Evolutionary conservation across 2,329 filamentous ascomycete genomes (phyloP).

Genomic region (Claviceps spartinae): DNA sequence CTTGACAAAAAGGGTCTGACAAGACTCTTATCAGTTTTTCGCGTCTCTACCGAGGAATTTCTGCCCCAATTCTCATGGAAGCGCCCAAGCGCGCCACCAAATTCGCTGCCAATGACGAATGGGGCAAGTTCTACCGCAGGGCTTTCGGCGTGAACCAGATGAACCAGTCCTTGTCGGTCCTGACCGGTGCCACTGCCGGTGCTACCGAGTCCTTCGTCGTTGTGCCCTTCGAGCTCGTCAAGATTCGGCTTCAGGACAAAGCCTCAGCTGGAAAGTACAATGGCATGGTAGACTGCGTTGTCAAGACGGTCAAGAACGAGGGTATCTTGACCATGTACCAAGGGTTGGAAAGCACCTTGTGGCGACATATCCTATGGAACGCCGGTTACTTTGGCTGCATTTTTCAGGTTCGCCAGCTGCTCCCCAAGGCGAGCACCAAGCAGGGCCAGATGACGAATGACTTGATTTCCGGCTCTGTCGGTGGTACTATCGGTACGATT

Average conservation of each 20-base stretch:
- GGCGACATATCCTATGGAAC: constrained; percentile 87
- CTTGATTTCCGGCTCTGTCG: constrained; percentile 70
- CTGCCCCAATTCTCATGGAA: constrained; percentile 94
- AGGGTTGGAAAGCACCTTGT: constrained; percentile 89
- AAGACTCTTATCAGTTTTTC: constrained; percentile 46
- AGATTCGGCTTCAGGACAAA: constrained; percentile 94
- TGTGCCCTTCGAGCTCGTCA: constrained; percentile 95
- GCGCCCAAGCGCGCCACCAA: constrained; percentile 89
- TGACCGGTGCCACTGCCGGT: constrained; percentile 88
- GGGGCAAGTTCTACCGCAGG: constrained; percentile 88
- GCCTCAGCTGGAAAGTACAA: constrained; percentile 80
- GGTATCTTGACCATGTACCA: constrained; percentile 86
- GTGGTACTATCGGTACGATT: constrained; percentile 79
- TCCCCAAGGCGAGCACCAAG: constrained; percentile 75
- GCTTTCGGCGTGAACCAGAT: constrained; percentile 75
- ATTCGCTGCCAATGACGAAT: constrained; percentile 97
- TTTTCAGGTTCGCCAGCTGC: constrained; percentile 79
- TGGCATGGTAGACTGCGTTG: constrained; percentile 66
- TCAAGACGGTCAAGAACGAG: constrained; percentile 72
- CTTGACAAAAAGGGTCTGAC: not conserved
- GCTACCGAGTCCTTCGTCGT: constrained; percentile 95
- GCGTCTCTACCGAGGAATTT: constrained; percentile 89
- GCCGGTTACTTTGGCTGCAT: constrained; percentile 96
- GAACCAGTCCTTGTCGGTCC: constrained; percentile 80
- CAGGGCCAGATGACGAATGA: constrained; percentile 73